phyloP scores from a whole-genome alignment of 1,284 basidiomycete genomes.

The Mycena sp. region DNA sequence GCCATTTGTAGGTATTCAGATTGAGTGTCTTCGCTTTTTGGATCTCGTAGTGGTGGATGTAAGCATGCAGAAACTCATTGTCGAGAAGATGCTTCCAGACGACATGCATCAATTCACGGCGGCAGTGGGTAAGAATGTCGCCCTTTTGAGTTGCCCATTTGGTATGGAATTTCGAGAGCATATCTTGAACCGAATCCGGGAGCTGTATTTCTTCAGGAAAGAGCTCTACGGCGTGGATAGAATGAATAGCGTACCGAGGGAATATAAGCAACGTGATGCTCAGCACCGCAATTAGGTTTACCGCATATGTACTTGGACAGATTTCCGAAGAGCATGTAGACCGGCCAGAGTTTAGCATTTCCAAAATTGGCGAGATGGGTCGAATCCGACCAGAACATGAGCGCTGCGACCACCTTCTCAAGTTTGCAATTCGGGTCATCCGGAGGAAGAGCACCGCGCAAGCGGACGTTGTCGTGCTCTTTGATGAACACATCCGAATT shows the following conservation, averaged over 20 bases:
- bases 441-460: background rate
- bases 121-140: constrained; percentile 37
- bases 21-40: constrained; percentile 26
- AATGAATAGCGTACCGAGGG: constrained; percentile 5
- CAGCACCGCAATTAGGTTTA: background rate
- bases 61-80: constrained; percentile 43
- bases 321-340: constrained; percentile 30
- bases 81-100: constrained; percentile 38
- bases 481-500: constrained; percentile 2
- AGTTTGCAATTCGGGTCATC: constrained; percentile 1
- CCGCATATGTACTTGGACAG: constrained; percentile 27
- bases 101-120: constrained; percentile 44
- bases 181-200: constrained; percentile 27
- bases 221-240: no score
- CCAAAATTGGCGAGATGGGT: constrained; percentile 32
- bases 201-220: constrained; percentile 24
- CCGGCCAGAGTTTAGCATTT: constrained; percentile 31
- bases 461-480: constrained; percentile 4
- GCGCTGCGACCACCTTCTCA: constrained; percentile 18
- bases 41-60: constrained; percentile 3
- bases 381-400: constrained; percentile 33
- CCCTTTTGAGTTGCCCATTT: constrained; percentile 27
- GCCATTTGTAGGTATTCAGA: constrained; percentile 44
- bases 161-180: constrained; percentile 10
- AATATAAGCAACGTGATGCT: constrained; percentile 15